phyloP scores from a whole-genome alignment of 768 basidiomycete genomes.

The Rhodotorula sphaerocarpa region DNA sequence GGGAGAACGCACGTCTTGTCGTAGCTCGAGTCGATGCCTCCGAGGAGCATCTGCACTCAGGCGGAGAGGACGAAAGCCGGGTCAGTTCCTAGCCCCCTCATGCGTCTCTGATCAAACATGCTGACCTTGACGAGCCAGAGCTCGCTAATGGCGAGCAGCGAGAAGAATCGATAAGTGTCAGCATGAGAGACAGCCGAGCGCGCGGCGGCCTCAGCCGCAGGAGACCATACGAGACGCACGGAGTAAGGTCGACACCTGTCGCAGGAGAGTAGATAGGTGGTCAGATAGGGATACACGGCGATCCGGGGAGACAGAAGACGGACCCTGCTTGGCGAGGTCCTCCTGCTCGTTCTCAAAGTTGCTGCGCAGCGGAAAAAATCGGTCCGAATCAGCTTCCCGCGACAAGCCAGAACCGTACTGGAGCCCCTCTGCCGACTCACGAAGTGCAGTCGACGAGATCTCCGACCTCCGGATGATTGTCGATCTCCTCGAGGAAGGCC shows the following conservation, averaged over 20 bases:
- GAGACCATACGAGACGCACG: background rate
- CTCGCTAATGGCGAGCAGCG: slow-evolving; percentile 20
- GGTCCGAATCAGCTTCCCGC: slow-evolving; percentile 37
- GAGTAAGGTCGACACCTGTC: background rate
- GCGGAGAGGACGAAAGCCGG: background rate
- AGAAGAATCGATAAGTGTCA: background rate
- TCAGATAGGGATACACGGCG: too few relatives aligned
- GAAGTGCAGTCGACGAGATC: slow-evolving; percentile 1
- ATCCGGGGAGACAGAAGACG: background rate
- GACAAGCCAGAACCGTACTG: background rate
- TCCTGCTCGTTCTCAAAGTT: slow-evolving; percentile 27
- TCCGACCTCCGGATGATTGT: slow-evolving; percentile 2
- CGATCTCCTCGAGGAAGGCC: slow-evolving; percentile 40
- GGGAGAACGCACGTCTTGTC: background rate
- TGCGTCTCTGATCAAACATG: background rate
- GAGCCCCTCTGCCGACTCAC: background rate
- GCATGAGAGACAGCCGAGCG: background rate
- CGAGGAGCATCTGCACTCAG: background rate
- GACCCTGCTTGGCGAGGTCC: slow-evolving; percentile 6
- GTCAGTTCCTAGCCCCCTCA: background rate
- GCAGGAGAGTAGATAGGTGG: too few relatives aligned
- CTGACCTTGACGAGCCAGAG: slow-evolving; percentile 44
- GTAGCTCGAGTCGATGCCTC: background rate
- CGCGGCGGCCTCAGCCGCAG: too few relatives aligned
- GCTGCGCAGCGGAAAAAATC: slow-evolving; percentile 41